Conservation (phyloP, 202 grass and related monocot species). For the Zizania palustris region DNA sequence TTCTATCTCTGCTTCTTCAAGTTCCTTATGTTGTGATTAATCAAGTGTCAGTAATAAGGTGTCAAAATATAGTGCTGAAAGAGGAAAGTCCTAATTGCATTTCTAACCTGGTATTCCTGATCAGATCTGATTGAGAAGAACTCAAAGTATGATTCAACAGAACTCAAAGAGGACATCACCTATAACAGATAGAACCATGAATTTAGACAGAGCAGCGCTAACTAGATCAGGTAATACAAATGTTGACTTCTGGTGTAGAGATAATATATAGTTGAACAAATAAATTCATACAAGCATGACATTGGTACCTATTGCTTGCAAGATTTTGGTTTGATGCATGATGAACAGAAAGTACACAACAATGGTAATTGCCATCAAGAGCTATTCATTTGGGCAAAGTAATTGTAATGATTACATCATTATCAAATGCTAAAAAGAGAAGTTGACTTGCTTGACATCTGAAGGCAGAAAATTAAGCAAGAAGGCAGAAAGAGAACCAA, state of each 20-base stretch:
- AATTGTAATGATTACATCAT: conserved; percentile 9
- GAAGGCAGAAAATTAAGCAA: conserved; percentile 13
- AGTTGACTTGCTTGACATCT: conserved; percentile 13
- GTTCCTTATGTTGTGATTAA: conserved; percentile 67
- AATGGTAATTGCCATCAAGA: not conserved
- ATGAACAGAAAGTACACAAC: conserved; percentile 27
- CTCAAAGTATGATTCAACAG: conserved; percentile 82
- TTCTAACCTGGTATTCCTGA: conserved; percentile 71
- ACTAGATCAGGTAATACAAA: conserved; percentile 8
- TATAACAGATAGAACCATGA: conserved; percentile 49
- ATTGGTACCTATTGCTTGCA: conserved; percentile 33
- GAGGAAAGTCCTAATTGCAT: conserved; percentile 31
- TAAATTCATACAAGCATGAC: conserved; percentile 29
- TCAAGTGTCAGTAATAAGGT: conserved; percentile 45
- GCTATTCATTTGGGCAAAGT: conserved; percentile 6
- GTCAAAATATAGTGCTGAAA: conserved; percentile 39
- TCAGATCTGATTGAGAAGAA: conserved; percentile 75
- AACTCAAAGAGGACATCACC: conserved; percentile 82
- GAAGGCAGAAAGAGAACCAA: conserved; percentile 34
- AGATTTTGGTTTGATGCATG: conserved; percentile 29
- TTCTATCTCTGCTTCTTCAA: conserved; percentile 97
- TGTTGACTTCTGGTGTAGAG: conserved; percentile 17
- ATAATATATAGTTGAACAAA: conserved; percentile 32
- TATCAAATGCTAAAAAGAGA: conserved; percentile 17
- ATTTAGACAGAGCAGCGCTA: conserved; percentile 34